These are phyloP conservation scores for Pseudopyrenochaeta lycopersici DNA, from an alignment of 2,329 filamentous ascomycete genomes.

Conservation along the genomic window DNA sequence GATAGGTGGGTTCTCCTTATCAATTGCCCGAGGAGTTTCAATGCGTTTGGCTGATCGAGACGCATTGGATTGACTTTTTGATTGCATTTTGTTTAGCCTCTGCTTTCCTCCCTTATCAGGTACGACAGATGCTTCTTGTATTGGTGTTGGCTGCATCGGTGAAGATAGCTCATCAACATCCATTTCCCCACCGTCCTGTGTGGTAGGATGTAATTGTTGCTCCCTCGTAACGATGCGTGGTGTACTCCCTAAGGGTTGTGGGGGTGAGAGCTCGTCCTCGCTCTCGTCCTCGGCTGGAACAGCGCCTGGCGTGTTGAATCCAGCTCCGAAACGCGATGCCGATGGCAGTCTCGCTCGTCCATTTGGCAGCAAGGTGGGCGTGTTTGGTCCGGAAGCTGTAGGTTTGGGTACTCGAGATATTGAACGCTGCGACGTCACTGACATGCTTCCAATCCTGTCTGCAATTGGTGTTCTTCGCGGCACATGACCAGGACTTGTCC, in stretches of 20 bases:
- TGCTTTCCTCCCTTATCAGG: not conserved
- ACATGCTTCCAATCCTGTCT: slow-evolving; percentile 6
- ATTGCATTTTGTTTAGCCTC: not conserved
- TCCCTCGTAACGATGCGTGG: slow-evolving; percentile 19
- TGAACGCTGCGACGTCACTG: slow-evolving; percentile 19
- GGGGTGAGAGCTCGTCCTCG: slow-evolving; percentile 41
- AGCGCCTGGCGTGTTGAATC: slow-evolving; percentile 23
- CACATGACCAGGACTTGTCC: slow-evolving; percentile 1
- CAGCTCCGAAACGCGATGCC: slow-evolving; percentile 15
- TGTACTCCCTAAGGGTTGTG: slow-evolving; percentile 13
- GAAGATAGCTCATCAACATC: slow-evolving; percentile 31
- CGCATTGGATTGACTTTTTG: not conserved
- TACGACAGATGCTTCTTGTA: slow-evolving; percentile 9
- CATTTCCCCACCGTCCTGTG: slow-evolving; percentile 19
- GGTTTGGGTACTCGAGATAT: slow-evolving; percentile 27
- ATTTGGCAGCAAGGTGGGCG: slow-evolving; percentile 29
- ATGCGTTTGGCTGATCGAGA: slow-evolving; percentile 10
- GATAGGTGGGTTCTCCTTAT: not conserved
- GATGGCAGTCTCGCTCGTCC: slow-evolving; percentile 18
- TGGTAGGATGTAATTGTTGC: not conserved
- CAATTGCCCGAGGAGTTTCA: slow-evolving; percentile 8
- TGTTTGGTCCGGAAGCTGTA: slow-evolving; percentile 30
- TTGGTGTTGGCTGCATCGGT: slow-evolving; percentile 11
- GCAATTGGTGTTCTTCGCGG: slow-evolving; percentile 17
- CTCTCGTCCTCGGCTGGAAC: slow-evolving; percentile 28